phyloP scores from a whole-genome alignment of 2,329 filamentous ascomycete species.

The Chaetomium sp. region DNA sequence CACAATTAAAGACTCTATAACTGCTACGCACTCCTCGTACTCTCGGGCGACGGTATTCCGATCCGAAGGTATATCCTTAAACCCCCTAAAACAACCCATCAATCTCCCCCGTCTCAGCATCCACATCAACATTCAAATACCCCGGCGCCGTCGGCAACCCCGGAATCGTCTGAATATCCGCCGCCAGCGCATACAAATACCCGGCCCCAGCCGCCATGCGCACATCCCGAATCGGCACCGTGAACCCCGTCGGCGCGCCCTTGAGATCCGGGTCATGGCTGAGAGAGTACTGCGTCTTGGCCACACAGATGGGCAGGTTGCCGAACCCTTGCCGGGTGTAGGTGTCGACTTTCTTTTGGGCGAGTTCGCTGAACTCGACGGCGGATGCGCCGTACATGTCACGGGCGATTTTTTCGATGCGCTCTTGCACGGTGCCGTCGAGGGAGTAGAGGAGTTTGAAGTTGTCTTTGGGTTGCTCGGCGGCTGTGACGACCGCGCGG shows the following conservation, averaged over 20 bases:
- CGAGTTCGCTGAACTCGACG: constrained; percentile 89
- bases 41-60: too few species aligned
- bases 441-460: constrained; percentile 83
- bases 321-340: constrained; percentile 90
- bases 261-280: constrained; percentile 91
- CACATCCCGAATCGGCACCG: constrained; percentile 89
- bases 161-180: constrained; percentile 97
- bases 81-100: constrained; percentile 72
- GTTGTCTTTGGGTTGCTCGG: constrained; percentile 68
- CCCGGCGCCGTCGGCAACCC: constrained; percentile 91
- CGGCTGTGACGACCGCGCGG: constrained; percentile 75
- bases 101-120: constrained; percentile 76
- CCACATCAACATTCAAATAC: constrained; percentile 87
- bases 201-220: constrained; percentile 90
- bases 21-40: too few species aligned
- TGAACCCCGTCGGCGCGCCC: constrained; percentile 91
- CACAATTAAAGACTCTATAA: too few species aligned
- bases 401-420: constrained; percentile 80
- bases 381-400: constrained; percentile 89
- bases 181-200: constrained; percentile 89
- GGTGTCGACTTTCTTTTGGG: constrained; percentile 92
- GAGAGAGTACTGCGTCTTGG: constrained; percentile 97
- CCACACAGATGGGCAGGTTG: constrained; percentile 90
- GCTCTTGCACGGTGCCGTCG: constrained; percentile 73
- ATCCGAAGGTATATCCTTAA: too few species aligned